Base-by-base conservation (phyloP, 371 early-diverging fungal species). In the Syncephalastrum contaminatum region DNA sequence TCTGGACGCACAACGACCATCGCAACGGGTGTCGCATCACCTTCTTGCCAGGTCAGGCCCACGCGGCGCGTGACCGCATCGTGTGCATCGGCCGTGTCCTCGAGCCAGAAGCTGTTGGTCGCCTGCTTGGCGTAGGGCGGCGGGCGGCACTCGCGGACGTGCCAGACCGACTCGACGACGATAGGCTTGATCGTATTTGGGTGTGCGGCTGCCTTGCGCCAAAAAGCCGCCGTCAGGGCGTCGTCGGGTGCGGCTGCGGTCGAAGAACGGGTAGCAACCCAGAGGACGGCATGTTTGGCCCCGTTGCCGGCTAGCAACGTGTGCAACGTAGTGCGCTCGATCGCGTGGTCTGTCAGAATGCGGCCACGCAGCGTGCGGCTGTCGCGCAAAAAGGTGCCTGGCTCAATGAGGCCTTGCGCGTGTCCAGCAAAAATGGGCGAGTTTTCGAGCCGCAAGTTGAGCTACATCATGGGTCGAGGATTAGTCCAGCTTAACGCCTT, bases 1-100 rank as follows among this genome's bases (percentile, higher is more conserved):
- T 60, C 60, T 1, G 60, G 60, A 8, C 60, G 54, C 7, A 60
- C 12, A 15, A 60, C 21, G 0, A 60, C 39, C 40, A 60, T 36
- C 19, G 54, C 54, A 13, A 50, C 46, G 13, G 60, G 60, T 1
- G 54, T 48, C 15, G 42, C 19, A 1, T 50, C 18, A 4, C 30
- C 50, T 25, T 50, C 50, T 25, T 27, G 18, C 27, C 54, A 18
- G 13, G 24, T 22, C 19, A 60, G 16, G n/a, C 60, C 60, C 30
- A 60, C 24, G 20, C 36, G 48, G 18, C 19, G 39, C 4, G 50
- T 22, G 2, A 60, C 22, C 8, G 53, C 47, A 13, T 51, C 48
- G 1, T 36, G n/a, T 14, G 42, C 46, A 21, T 25, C 16, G 19
- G 21, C 18, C 4, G 27, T 14, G 18, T 20, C 18, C 50, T 47